Conservation (phyloP, 2,329 filamentous ascomycete species). For the Colletotrichum tofieldiae region DNA sequence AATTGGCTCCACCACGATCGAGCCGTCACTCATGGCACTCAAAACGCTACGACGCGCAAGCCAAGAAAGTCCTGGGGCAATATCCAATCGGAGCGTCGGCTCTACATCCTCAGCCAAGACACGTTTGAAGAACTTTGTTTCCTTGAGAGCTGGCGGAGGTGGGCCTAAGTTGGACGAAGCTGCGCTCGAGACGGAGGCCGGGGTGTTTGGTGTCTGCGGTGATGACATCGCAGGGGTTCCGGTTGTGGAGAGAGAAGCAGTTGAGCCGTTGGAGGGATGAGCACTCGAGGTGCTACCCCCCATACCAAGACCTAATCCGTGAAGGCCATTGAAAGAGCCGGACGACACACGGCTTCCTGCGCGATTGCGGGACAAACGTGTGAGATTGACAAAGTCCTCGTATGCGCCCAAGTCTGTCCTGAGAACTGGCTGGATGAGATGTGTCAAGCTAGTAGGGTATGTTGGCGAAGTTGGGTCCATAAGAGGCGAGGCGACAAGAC, state of each 20-base stretch:
- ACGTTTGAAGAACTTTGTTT: slow-evolving; percentile 95
- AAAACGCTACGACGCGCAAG: slow-evolving; percentile 89
- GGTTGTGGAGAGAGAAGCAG: slow-evolving; percentile 69
- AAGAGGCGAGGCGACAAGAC: slow-evolving; percentile 55
- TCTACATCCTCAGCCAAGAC: slow-evolving; percentile 92
- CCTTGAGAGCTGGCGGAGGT: slow-evolving; percentile 79
- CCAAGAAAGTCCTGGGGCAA: slow-evolving; percentile 93
- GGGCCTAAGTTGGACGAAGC: slow-evolving; percentile 55
- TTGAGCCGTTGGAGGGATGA: slow-evolving; percentile 72
- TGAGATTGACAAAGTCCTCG: slow-evolving; percentile 86
- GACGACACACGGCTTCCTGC: slow-evolving; percentile 76
- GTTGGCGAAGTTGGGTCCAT: slow-evolving; percentile 66
- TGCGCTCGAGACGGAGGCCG: slow-evolving; percentile 66
- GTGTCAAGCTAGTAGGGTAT: slow-evolving; percentile 81
- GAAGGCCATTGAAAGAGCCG: slow-evolving; percentile 72
- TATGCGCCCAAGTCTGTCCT: slow-evolving; percentile 86
- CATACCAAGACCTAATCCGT: slow-evolving; percentile 61
- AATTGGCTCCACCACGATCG: slow-evolving; percentile 90
- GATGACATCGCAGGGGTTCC: slow-evolving; percentile 66
- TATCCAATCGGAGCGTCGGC: slow-evolving; percentile 90
- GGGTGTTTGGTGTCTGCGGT: slow-evolving; percentile 72
- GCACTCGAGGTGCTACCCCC: slow-evolving; percentile 64
- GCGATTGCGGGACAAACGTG: slow-evolving; percentile 76
- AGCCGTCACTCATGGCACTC: slow-evolving; percentile 86
- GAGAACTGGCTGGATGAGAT: slow-evolving; percentile 87